Conservation (phyloP, 2,329 filamentous ascomycete genomes). For the Ophiosphaerella herpotricha region DNA sequence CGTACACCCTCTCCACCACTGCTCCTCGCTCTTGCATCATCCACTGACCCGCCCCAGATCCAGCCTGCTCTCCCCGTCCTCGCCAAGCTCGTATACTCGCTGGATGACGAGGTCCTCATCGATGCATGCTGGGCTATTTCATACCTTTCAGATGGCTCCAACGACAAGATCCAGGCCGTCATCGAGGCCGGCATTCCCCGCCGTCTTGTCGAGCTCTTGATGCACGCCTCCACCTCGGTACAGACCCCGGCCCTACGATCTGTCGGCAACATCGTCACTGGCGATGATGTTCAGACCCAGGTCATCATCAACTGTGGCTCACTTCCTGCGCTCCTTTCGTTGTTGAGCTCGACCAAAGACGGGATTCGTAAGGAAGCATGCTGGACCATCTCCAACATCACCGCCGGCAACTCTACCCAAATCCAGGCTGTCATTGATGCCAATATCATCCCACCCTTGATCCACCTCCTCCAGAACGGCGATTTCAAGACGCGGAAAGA, state of each 20-base stretch:
- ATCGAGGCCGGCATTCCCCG: slow-evolving; percentile 98
- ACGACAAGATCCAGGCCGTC: slow-evolving; percentile 99
- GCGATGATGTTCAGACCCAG: slow-evolving; percentile 97
- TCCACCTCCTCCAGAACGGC: slow-evolving; percentile 93
- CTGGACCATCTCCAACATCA: slow-evolving; percentile 99
- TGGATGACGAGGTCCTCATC: slow-evolving; percentile 97
- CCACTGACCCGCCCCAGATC: slow-evolving; percentile 63
- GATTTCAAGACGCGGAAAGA: slow-evolving; percentile 99
- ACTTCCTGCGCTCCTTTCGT: slow-evolving; percentile 86
- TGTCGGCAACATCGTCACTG: slow-evolving; percentile 97
- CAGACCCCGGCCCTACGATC: slow-evolving; percentile 97
- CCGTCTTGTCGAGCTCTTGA: slow-evolving; percentile 92
- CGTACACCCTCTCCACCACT: slow-evolving; percentile 45
- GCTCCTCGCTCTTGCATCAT: neutral
- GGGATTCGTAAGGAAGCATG: slow-evolving; percentile 99
- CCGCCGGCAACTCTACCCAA: slow-evolving; percentile 94
- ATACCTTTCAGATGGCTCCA: slow-evolving; percentile 95
- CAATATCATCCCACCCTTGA: slow-evolving; percentile 94
- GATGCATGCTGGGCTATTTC: slow-evolving; percentile 99
- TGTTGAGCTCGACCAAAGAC: slow-evolving; percentile 96
- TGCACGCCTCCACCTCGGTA: slow-evolving; percentile 97
- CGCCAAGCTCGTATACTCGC: slow-evolving; percentile 95
- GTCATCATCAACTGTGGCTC: slow-evolving; percentile 99
- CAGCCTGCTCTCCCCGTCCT: slow-evolving; percentile 91
- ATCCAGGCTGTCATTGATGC: slow-evolving; percentile 97